Base-by-base conservation (phyloP, 139 green algal genomes). In the Coelastrella sp. region DNA sequence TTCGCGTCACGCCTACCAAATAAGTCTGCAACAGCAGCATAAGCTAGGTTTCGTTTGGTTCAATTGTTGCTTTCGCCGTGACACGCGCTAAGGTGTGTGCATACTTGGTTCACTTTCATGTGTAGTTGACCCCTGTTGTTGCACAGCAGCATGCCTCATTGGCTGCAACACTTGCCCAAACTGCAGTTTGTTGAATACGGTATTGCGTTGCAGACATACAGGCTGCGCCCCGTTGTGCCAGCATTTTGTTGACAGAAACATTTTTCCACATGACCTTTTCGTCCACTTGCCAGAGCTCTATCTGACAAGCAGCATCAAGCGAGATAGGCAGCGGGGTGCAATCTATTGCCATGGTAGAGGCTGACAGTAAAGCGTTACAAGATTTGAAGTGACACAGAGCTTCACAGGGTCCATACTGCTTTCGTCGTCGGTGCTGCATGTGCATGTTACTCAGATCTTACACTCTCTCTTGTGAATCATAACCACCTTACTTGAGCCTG, bases 121-220 rank as follows among this genome's bases (percentile, higher is more conserved):
- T 49, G 12, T 17, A 70, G 12, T 17, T 70, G 63, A 17, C 12
- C 63, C 63, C 12, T 70, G 63, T 22, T 70, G 63, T 17, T 70
- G 63, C 5, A 17, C 63, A 22, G 78, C 78, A 83, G 78, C 78
- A 63, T 25, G n/a, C 78, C 78, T 83, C 78, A 83, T 83, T 83
- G 35, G 78, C 35, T 70, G 63, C 35, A 49, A 49, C 35, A 49
- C 35, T 49, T 49, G 35, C 63, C 63, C 12, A 70, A 70, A 14
- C 63, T 17, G 63, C 63, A 15, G 63, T 70, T 22, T 9, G 63
- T 17, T 22, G 63, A 70, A 14, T 70, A 70, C 12, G 5, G 63
- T 17, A 70, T 70, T 6, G 5, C 15, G 63, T 9, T 70, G 15
- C 63, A 22, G 63, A 17, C 63, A 17, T 17, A 70, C 63, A 9